Conservation (phyloP, 176 grass and related monocot species). For the Guadua angustifolia region DNA sequence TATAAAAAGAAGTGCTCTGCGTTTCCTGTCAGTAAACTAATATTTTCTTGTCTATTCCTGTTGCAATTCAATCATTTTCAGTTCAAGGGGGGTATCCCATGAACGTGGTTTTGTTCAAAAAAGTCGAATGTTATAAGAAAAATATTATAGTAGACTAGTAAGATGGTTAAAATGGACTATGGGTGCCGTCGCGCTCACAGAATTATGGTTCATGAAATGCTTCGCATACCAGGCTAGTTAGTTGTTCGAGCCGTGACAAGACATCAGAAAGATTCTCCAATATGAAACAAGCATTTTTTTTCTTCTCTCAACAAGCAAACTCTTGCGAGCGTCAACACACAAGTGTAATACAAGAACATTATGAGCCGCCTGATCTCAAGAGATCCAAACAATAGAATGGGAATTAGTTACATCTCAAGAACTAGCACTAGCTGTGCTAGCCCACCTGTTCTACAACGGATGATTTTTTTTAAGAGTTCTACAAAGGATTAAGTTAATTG, state of each 20-base stretch:
- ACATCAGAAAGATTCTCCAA: neutral
- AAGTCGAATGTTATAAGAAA: neutral
- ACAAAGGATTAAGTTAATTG: constrained; percentile 27
- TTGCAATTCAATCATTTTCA: neutral
- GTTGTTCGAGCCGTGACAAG: neutral
- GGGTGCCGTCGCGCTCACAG: no score
- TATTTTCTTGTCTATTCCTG: neutral
- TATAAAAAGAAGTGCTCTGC: neutral
- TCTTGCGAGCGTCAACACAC: neutral
- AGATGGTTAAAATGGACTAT: neutral
- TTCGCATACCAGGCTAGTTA: neutral
- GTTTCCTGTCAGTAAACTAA: neutral
- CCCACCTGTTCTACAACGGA: neutral
- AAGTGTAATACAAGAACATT: neutral
- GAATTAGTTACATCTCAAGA: constrained; percentile 30
- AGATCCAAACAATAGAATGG: neutral
- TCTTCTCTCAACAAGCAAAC: neutral
- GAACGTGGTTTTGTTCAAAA: neutral
- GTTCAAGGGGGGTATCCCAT: neutral
- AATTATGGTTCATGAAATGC: neutral
- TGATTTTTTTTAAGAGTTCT: neutral
- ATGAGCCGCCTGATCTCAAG: neutral
- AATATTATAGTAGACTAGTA: neutral
- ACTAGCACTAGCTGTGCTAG: constrained; percentile 29
- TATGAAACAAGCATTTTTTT: neutral